Percentiles rank a stretch among this genome's conserved stretches.
phyloP scores from a whole-genome alignment of 495 filamentous ascomycete species.

The Tuber umbilicatum region DNA sequence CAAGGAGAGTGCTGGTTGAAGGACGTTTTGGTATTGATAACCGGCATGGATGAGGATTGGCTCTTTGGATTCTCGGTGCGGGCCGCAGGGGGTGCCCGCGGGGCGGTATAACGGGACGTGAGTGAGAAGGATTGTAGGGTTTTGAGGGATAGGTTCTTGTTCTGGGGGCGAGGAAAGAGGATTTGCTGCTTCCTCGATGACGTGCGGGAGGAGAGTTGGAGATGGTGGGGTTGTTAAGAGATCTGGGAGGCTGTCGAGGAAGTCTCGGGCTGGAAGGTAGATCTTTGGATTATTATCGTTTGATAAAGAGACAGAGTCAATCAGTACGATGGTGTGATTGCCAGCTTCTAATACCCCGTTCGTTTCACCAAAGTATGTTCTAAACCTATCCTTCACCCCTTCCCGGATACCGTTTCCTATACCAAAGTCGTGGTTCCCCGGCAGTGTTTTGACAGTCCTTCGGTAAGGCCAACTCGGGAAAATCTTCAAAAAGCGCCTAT shows the following conservation, averaged over 20 bases:
- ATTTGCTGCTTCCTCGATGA: not conserved
- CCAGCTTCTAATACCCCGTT: slow-evolving; percentile 84
- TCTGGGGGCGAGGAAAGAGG: not conserved
- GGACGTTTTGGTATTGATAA: slow-evolving; percentile 96
- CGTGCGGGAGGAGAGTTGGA: not conserved
- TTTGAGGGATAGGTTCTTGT: slow-evolving; percentile 9
- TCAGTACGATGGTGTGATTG: slow-evolving; percentile 90
- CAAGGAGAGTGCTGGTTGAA: slow-evolving; percentile 64
- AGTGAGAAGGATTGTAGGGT: slow-evolving; percentile 77
- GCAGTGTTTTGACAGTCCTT: slow-evolving; percentile 71
- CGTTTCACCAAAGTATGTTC: slow-evolving; percentile 79
- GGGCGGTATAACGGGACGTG: slow-evolving; percentile 85
- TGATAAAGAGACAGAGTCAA: slow-evolving; percentile 78
- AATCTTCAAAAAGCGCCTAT: slow-evolving; percentile 67
- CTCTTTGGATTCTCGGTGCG: slow-evolving; percentile 76
- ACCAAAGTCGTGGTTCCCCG: slow-evolving; percentile 96
- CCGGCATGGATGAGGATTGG: slow-evolving; percentile 67
- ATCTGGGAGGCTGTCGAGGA: slow-evolving; percentile 57
- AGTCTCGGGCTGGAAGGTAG: slow-evolving; percentile 69
- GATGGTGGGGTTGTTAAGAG: slow-evolving; percentile 41
- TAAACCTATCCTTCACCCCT: slow-evolving; percentile 71
- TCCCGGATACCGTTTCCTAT: slow-evolving; percentile 78
- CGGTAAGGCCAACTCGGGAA: slow-evolving; percentile 64
- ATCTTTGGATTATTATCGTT: slow-evolving; percentile 52
- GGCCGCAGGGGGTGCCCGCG: slow-evolving; percentile 78